phyloP scores from a whole-genome alignment of 306 rosid genomes.

The Arachis hypogaea region DNA sequence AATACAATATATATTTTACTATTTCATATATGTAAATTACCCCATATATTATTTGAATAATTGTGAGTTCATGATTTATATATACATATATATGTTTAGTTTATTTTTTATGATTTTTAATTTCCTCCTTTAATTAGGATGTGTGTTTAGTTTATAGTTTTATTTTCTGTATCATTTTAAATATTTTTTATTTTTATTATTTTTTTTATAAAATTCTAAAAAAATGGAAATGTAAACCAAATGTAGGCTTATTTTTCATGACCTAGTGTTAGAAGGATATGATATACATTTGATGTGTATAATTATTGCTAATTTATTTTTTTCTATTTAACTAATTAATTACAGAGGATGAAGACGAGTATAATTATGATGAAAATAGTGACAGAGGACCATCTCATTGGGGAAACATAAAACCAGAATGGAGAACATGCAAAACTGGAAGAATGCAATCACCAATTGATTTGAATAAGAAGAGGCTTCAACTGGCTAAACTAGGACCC shows the following conservation, averaged over 20 bases:
- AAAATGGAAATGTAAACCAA: too few relatives aligned
- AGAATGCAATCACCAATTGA: conserved; percentile 80
- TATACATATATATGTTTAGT: too few relatives aligned
- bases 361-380: conserved; percentile 46
- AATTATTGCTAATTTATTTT: not conserved
- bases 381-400: conserved; percentile 63
- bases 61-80: too few relatives aligned
- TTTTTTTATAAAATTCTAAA: too few relatives aligned
- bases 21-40: not conserved
- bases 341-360: conserved; percentile 65
- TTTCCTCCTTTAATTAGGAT: too few relatives aligned
- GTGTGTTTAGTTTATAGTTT: too few relatives aligned
- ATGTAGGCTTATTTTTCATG: too few relatives aligned
- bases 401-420: conserved; percentile 63
- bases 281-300: not conserved
- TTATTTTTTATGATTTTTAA: not conserved
- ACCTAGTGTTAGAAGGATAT: too few relatives aligned
- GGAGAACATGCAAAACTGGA: conserved; percentile 63
- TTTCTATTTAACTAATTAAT: not conserved
- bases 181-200: too few relatives aligned
- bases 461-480: conserved; percentile 51
- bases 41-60: too few relatives aligned
- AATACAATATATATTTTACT: too few relatives aligned
- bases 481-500: conserved; percentile 38
- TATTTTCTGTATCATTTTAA: too few relatives aligned